phyloP scores from a whole-genome alignment of 805 yeast species.

The Pichia scutulata region DNA sequence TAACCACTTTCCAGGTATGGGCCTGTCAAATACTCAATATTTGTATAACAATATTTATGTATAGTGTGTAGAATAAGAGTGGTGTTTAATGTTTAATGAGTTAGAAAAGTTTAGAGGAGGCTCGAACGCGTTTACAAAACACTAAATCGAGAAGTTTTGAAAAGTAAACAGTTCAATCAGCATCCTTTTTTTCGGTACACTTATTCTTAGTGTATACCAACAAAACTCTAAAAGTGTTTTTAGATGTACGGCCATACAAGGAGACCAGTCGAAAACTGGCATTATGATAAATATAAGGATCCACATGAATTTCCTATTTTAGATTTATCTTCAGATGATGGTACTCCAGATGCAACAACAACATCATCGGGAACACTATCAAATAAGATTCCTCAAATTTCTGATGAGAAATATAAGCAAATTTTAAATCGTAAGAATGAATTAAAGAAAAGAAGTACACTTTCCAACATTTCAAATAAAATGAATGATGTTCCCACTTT shows the following conservation, averaged over 20 bases:
- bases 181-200: neutral
- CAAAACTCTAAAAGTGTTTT: neutral
- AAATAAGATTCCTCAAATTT: slow-evolving; percentile 3
- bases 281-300: slow-evolving; percentile 9
- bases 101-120: neutral
- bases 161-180: neutral
- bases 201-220: neutral
- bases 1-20: neutral
- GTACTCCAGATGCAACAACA: neutral
- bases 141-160: neutral
- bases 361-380: slow-evolving; percentile 3
- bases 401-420: slow-evolving; percentile 4
- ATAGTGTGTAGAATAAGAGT: neutral
- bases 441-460: neutral
- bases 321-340: slow-evolving; percentile 5
- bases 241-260: neutral
- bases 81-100: too few species aligned
- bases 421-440: neutral
- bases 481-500: neutral
- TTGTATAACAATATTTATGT: neutral
- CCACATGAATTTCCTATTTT: slow-evolving; percentile 10
- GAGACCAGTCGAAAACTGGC: slow-evolving; percentile 8
- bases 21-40: neutral
- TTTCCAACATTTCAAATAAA: neutral
- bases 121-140: neutral